A percentile compares a stretch with the other conserved stretches of the same genome.
These are phyloP conservation scores for Cyclanthera cordifolia DNA, from an alignment of 306 rosid genomes.

Conservation along the genomic window DNA sequence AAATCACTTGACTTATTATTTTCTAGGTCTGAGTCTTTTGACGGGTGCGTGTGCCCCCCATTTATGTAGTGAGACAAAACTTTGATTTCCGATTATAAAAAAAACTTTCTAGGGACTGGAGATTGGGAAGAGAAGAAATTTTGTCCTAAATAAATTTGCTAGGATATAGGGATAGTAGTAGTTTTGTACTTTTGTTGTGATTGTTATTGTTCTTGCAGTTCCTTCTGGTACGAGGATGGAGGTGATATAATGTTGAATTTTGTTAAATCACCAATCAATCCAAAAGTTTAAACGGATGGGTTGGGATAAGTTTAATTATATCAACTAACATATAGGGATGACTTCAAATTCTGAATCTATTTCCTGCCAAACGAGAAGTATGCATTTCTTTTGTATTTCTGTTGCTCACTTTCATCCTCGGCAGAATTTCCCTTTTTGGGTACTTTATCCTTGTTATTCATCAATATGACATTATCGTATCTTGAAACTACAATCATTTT, in stretches of 20 bases:
- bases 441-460: neutral
- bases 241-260: too few species aligned
- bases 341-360: neutral
- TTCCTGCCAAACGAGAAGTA: neutral
- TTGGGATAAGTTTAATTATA: too few species aligned
- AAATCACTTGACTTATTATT: too few species aligned
- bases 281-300: too few species aligned
- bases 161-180: neutral
- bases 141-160: neutral
- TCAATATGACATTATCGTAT: neutral
- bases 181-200: neutral
- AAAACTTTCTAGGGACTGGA: neutral
- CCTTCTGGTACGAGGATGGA: neutral
- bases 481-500: neutral
- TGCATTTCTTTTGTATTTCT: neutral
- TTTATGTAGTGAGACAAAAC: too few species aligned
- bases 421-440: neutral
- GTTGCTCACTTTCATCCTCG: neutral
- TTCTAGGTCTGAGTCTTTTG: too few species aligned
- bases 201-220: neutral
- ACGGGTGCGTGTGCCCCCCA: too few species aligned
- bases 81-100: too few species aligned
- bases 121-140: neutral
- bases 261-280: too few species aligned
- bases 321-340: too few species aligned